Conservation (phyloP, 75 land plant genomes). For the Adiantum capillusveneris region DNA sequence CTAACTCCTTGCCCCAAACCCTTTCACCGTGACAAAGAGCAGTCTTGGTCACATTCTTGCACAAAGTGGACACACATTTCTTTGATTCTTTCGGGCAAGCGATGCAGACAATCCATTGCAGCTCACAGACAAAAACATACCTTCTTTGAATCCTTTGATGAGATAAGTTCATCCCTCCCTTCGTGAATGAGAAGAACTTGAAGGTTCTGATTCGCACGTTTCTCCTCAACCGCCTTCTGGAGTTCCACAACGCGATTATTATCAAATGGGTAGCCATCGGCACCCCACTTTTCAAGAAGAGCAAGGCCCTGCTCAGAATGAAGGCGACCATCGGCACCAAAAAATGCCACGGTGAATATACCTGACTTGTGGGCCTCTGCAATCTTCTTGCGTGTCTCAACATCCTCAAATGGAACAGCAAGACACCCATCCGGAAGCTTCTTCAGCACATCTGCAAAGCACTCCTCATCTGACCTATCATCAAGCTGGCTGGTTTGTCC, state of each 20-base stretch:
- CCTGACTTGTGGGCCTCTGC: conserved; percentile 8
- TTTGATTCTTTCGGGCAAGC: too few relatives aligned
- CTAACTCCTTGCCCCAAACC: too few relatives aligned
- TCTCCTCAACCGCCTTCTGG: conserved; percentile 12
- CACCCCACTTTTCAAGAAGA: conserved; percentile 25
- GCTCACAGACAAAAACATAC: too few relatives aligned
- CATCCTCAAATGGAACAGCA: conserved; percentile 14
- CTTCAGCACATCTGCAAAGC: conserved; percentile 16
- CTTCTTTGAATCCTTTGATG: too few relatives aligned
- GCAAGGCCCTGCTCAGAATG: conserved; percentile 13
- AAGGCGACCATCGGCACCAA: conserved; percentile 14
- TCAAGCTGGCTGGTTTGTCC: conserved; percentile 14
- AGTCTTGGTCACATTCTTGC: too few relatives aligned
- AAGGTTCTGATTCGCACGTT: conserved; percentile 13
- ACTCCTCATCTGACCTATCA: conserved; percentile 10
- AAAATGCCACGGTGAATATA: conserved; percentile 19
- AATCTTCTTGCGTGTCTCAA: conserved; percentile 11
- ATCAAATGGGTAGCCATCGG: conserved; percentile 16
- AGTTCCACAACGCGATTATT: conserved; percentile 13
- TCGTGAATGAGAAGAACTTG: conserved; percentile 15
- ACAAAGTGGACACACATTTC: too few relatives aligned
- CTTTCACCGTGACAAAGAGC: too few relatives aligned
- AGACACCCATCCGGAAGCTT: conserved; percentile 19
- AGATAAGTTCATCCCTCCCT: conserved; percentile 20
- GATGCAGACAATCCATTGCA: too few relatives aligned